phyloP scores from a whole-genome alignment of 345 rosid genomes.

The Melaleuca alternifolia region DNA sequence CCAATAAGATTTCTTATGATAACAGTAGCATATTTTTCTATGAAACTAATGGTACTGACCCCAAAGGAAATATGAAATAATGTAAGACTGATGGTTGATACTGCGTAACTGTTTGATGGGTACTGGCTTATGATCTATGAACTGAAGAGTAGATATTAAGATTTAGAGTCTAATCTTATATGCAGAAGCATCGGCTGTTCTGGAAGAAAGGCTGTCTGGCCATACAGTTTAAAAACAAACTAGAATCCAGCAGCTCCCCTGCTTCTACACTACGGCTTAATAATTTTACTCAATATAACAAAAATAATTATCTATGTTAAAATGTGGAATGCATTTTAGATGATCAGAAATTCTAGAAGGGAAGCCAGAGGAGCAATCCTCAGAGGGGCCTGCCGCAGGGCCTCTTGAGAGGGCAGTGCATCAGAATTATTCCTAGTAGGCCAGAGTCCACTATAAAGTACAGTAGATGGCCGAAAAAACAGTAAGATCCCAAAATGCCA shows the following conservation, averaged over 20 bases:
- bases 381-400: neutral
- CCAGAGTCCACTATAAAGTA: neutral
- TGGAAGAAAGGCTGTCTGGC: neutral
- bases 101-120: neutral
- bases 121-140: neutral
- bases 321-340: neutral
- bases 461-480: neutral
- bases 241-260: neutral
- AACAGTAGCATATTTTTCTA: neutral
- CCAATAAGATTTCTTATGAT: neutral
- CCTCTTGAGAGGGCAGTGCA: too few species aligned
- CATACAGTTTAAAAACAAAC: neutral
- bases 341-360: neutral
- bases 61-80: neutral
- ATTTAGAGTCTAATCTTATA: neutral
- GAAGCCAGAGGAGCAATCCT: neutral
- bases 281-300: neutral
- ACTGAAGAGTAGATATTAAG: neutral
- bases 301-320: neutral
- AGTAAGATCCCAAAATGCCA: neutral
- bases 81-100: neutral
- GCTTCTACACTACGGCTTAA: neutral
- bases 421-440: neutral
- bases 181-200: neutral
- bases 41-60: neutral